These are phyloP conservation scores for Suhomyces wounanorum DNA, from an alignment of 1,139 yeast species.

Conservation along the genomic window DNA sequence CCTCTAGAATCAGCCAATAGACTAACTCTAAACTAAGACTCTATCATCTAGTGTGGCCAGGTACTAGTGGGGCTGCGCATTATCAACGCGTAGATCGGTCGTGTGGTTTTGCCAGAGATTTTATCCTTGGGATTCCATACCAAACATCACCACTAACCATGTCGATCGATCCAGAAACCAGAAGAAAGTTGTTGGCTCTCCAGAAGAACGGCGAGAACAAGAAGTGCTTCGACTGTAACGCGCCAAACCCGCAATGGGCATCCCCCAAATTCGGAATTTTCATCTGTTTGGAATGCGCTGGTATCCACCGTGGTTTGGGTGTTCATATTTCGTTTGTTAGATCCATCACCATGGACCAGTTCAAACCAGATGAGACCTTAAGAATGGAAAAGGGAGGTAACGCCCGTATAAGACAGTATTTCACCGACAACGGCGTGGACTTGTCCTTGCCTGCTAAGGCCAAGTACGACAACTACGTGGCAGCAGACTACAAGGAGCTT, in stretches of 20 bases:
- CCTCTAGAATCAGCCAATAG: not conserved
- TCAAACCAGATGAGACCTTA: constrained; percentile 84
- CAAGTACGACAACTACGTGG: constrained; percentile 86
- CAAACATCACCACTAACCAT: constrained; percentile 18
- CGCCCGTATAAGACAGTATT: constrained; percentile 68
- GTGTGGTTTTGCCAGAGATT: not conserved
- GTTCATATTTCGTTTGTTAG: constrained; percentile 96
- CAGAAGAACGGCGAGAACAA: constrained; percentile 85
- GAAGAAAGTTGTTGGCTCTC: constrained; percentile 75
- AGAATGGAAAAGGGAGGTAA: constrained; percentile 97
- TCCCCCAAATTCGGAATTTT: constrained; percentile 96
- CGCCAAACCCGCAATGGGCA: constrained; percentile 99
- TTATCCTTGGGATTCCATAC: constrained; percentile 1
- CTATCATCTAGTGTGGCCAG: not conserved
- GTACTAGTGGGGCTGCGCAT: not conserved
- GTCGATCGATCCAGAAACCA: constrained; percentile 90
- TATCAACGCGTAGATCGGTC: not conserved
- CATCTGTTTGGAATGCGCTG: constrained; percentile 97
- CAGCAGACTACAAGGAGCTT: constrained; percentile 90
- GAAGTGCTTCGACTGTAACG: constrained; percentile 90
- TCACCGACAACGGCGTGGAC: constrained; percentile 74
- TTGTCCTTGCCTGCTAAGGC: constrained; percentile 60
- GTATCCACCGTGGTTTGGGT: constrained; percentile 93
- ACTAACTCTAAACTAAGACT: not conserved
- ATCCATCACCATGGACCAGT: constrained; percentile 96